A percentile compares a stretch with the other conserved stretches of the same genome.
phyloP scores from a whole-genome alignment of 768 basidiomycete genomes.

The Gymnopilus dilepis region DNA sequence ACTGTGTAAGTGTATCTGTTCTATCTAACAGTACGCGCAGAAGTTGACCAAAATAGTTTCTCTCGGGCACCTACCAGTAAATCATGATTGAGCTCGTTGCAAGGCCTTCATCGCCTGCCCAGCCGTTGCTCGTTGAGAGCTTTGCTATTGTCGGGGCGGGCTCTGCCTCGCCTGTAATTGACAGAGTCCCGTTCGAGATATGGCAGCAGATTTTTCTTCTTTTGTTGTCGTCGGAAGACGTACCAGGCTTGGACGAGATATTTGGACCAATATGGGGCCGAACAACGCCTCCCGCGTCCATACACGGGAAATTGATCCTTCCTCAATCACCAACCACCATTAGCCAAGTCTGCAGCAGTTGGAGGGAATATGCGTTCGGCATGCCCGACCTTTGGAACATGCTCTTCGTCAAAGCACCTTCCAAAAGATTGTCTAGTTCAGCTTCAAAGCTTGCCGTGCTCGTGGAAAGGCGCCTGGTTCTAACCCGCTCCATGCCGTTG shows the following conservation, averaged over 20 bases:
- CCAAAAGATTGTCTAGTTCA: not conserved
- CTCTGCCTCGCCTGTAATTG: not conserved
- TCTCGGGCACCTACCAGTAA: not conserved
- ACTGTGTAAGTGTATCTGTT: not conserved
- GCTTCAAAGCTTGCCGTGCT: not conserved
- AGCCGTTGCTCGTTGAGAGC: too few species aligned
- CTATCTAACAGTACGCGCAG: not conserved
- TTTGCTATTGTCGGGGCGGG: too few species aligned
- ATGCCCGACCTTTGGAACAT: constrained; percentile 25
- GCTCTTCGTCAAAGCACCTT: constrained; percentile 18
- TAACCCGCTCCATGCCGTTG: constrained; percentile 12
- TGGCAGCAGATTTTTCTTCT: constrained; percentile 23
- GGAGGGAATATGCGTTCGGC: constrained; percentile 18
- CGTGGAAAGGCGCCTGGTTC: constrained; percentile 7
- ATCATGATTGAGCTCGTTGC: too few species aligned
- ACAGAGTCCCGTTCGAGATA: constrained; percentile 20
- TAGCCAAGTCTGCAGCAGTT: constrained; percentile 19
- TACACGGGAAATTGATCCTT: constrained; percentile 1
- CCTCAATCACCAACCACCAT: constrained; percentile 18
- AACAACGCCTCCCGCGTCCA: not conserved
- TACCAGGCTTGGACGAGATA: constrained; percentile 17
- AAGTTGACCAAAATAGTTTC: not conserved
- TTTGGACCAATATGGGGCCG: constrained; percentile 12
- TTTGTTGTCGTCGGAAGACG: constrained; percentile 8
- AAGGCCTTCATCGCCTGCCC: too few species aligned